Evolutionary conservation across 768 basidiomycete genomes (phyloP).

Genomic region (Tulasnella sp.): DNA sequence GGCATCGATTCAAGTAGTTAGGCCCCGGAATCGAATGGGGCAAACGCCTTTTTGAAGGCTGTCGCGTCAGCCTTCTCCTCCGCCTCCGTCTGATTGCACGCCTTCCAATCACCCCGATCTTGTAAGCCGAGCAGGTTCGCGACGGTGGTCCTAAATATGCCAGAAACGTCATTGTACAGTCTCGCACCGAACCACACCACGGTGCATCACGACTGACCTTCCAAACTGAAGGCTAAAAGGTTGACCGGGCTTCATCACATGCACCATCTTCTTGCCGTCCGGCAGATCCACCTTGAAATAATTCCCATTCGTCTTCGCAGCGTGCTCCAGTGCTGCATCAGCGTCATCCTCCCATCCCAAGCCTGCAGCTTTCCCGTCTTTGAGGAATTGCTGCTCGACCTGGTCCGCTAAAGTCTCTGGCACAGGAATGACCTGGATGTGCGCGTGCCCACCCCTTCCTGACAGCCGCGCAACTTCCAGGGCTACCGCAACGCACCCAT

Average conservation of each 20-base stretch:
- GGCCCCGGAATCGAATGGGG: slow-evolving; percentile 48
- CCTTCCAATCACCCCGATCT: slow-evolving; percentile 86
- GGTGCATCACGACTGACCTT: slow-evolving; percentile 45
- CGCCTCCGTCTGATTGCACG: slow-evolving; percentile 68
- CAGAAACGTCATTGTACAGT: not conserved
- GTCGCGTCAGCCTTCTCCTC: slow-evolving; percentile 78
- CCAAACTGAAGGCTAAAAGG: slow-evolving; percentile 91
- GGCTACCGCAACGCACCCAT: slow-evolving; percentile 56
- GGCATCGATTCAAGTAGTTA: too few relatives aligned
- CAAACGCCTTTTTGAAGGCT: slow-evolving; percentile 76
- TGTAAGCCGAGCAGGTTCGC: slow-evolving; percentile 64
- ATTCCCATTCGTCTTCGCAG: slow-evolving; percentile 38
- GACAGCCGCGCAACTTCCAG: slow-evolving; percentile 83
- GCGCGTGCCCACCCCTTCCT: slow-evolving; percentile 87
- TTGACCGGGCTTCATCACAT: slow-evolving; percentile 64
- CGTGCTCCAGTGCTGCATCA: slow-evolving; percentile 46
- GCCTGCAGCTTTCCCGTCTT: slow-evolving; percentile 54
- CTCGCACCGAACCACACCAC: not conserved
- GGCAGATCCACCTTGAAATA: slow-evolving; percentile 93
- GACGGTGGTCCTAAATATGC: slow-evolving; percentile 58
- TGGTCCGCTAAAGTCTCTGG: slow-evolving; percentile 50
- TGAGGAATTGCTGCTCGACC: slow-evolving; percentile 60
- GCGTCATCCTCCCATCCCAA: slow-evolving; percentile 68
- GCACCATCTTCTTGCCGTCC: slow-evolving; percentile 73
- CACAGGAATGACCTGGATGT: slow-evolving; percentile 73